Percentiles rank a stretch among this genome's conserved stretches.
phyloP scores from a whole-genome alignment of 2,329 filamentous ascomycete genomes.

The Aaosphaeria pasadenensis region DNA sequence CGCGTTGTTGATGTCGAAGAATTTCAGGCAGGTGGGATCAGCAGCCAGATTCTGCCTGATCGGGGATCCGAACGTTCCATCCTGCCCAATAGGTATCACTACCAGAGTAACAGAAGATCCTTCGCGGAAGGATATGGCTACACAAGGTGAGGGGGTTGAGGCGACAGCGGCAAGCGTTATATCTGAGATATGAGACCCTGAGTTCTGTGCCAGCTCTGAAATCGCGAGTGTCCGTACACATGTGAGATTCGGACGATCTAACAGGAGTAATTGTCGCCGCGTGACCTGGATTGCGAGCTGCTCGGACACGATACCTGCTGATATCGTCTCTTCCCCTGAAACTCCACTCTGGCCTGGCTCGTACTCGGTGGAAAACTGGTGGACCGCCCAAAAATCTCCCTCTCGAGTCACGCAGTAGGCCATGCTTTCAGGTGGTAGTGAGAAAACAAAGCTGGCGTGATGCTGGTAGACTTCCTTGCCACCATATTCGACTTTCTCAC shows the following conservation, averaged over 20 bases:
- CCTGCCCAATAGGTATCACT: slow-evolving; percentile 12
- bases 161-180: slow-evolving; percentile 19
- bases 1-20: slow-evolving; percentile 17
- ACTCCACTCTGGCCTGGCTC: slow-evolving; percentile 20
- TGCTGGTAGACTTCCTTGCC: slow-evolving; percentile 23
- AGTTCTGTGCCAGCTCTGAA: neutral
- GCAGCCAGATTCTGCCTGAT: slow-evolving; percentile 13
- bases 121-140: slow-evolving; percentile 19
- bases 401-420: slow-evolving; percentile 25
- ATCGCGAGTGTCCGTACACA: slow-evolving; percentile 4
- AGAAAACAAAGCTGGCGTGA: slow-evolving; percentile 36
- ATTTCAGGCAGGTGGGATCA: slow-evolving; percentile 34
- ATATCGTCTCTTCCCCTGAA: slow-evolving; percentile 28
- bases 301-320: slow-evolving; percentile 19
- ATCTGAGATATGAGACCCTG: neutral
- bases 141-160: slow-evolving; percentile 10
- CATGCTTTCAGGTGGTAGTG: slow-evolving; percentile 29
- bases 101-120: slow-evolving; percentile 18
- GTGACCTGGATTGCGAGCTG: slow-evolving; percentile 30
- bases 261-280: slow-evolving; percentile 16
- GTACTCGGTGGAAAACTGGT: slow-evolving; percentile 18
- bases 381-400: slow-evolving; percentile 23
- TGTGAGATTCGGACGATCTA: slow-evolving; percentile 16
- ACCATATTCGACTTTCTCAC: slow-evolving; percentile 22
- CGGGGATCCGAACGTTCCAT: slow-evolving; percentile 12